Evolutionary conservation across 495 filamentous ascomycete species (phyloP).

Genomic region (Lasiosphaeria hispida): DNA sequence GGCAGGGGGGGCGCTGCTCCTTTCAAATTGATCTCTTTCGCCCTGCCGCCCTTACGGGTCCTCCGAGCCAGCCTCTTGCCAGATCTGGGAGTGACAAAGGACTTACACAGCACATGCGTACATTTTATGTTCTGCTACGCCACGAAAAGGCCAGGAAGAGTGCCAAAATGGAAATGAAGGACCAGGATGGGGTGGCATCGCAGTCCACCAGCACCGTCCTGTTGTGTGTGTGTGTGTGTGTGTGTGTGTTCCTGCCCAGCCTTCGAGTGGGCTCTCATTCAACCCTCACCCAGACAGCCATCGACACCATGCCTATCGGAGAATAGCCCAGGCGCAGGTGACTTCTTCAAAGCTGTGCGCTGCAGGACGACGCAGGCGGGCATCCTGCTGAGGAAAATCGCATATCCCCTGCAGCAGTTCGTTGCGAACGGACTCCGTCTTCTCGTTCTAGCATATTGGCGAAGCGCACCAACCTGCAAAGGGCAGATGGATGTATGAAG

Average conservation of each 20-base stretch:
- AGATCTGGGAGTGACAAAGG: neutral
- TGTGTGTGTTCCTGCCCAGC: neutral
- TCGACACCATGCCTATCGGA: constrained; percentile 18
- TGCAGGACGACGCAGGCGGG: constrained; percentile 6
- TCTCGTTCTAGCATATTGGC: neutral
- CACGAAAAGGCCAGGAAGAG: no score
- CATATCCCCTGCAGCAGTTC: constrained; percentile 26
- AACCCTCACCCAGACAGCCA: neutral
- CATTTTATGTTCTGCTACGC: no score
- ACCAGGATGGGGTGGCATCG: no score
- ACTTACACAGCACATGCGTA: no score
- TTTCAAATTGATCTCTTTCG: no score
- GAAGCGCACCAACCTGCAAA: constrained; percentile 1
- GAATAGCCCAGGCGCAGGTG: constrained; percentile 14
- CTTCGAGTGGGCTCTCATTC: neutral
- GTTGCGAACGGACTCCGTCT: constrained; percentile 13
- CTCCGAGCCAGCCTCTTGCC: neutral
- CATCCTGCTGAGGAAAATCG: neutral
- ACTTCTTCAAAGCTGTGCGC: constrained; percentile 17
- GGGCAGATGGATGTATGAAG: neutral
- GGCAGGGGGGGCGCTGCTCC: neutral
- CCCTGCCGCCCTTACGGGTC: no score
- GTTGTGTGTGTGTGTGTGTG: no score
- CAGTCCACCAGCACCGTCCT: no score
- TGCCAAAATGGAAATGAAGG: no score